Percentiles rank a stretch among this genome's conserved stretches.
Conservation (phyloP, 148 eudicot genomes). For the Tetragonia tetragonoides region DNA sequence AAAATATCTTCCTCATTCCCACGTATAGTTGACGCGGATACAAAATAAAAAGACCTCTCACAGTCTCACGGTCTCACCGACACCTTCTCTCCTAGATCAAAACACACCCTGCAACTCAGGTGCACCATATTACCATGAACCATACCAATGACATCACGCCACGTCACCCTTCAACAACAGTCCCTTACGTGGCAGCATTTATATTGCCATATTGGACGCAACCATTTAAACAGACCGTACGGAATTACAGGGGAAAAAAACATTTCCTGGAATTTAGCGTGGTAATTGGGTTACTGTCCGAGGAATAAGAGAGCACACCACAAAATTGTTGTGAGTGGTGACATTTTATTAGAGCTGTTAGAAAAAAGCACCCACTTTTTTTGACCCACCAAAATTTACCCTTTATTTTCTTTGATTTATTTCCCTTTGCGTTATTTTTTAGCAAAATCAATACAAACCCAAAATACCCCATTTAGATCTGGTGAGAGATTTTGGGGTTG, state of each 20-base stretch:
- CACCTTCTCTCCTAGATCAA: background rate
- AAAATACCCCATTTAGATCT: conserved; percentile 18
- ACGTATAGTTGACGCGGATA: no score
- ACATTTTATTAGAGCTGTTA: background rate
- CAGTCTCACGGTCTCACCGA: conserved; percentile 7
- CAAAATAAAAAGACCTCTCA: no score
- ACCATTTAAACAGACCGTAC: background rate
- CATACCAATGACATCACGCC: background rate
- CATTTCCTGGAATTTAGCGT: conserved; percentile 3
- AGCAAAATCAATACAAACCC: background rate
- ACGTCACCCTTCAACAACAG: background rate
- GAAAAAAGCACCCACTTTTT: conserved; percentile 17
- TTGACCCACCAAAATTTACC: conserved; percentile 15
- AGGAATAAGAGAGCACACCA: background rate
- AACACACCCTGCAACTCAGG: background rate
- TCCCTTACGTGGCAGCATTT: conserved; percentile 8
- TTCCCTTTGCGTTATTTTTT: conserved; percentile 7
- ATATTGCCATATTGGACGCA: no score
- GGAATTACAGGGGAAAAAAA: background rate
- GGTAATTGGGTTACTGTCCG: conserved; percentile 12
- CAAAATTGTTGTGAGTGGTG: background rate
- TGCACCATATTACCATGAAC: conserved; percentile 1
- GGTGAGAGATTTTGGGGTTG: background rate
- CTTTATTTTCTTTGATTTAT: background rate
- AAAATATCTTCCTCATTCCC: no score